Evolutionary conservation across 2,329 filamentous ascomycete species (phyloP).

Genomic region (Talaromyces sp.): DNA sequence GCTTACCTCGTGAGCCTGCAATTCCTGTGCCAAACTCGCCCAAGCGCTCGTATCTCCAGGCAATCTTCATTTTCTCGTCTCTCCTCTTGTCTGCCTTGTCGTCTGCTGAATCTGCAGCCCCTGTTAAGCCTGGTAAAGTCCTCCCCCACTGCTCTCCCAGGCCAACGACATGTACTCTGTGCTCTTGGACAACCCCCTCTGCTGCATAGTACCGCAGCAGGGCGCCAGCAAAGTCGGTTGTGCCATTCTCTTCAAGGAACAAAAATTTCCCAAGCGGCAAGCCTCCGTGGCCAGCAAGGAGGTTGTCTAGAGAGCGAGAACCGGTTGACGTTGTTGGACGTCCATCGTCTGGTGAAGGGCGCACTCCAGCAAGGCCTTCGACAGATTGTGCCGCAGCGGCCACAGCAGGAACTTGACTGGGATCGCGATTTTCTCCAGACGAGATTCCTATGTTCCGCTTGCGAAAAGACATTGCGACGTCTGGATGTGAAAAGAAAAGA

Average conservation of each 20-base stretch:
- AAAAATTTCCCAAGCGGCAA: constrained; percentile 76
- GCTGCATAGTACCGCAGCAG: constrained; percentile 85
- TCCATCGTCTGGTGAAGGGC: constrained; percentile 85
- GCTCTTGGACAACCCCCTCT: constrained; percentile 87
- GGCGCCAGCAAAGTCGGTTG: constrained; percentile 86
- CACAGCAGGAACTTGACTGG: constrained; percentile 24
- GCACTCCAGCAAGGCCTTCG: constrained; percentile 51
- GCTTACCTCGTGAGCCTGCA: constrained; percentile 58
- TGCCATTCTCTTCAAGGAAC: constrained; percentile 81
- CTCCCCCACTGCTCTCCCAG: constrained; percentile 74
- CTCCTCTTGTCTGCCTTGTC: constrained; percentile 37
- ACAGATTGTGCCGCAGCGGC: constrained; percentile 15
- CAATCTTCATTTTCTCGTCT: constrained; percentile 93
- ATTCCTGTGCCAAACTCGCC: constrained; percentile 61
- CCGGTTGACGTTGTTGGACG: constrained; percentile 87
- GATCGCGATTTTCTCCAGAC: constrained; percentile 30
- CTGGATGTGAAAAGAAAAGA: not conserved
- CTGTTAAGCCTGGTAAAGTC: constrained; percentile 71
- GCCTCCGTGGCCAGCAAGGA: constrained; percentile 82
- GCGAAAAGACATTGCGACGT: constrained; percentile 58
- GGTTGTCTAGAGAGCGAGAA: constrained; percentile 74
- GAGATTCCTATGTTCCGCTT: constrained; percentile 61
- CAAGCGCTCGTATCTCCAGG: constrained; percentile 90
- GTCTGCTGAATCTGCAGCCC: constrained; percentile 44
- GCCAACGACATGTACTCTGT: constrained; percentile 81